Evolutionary conservation across 2,329 filamentous ascomycete genomes (phyloP).

Genomic region (Diaporthe capsici): DNA sequence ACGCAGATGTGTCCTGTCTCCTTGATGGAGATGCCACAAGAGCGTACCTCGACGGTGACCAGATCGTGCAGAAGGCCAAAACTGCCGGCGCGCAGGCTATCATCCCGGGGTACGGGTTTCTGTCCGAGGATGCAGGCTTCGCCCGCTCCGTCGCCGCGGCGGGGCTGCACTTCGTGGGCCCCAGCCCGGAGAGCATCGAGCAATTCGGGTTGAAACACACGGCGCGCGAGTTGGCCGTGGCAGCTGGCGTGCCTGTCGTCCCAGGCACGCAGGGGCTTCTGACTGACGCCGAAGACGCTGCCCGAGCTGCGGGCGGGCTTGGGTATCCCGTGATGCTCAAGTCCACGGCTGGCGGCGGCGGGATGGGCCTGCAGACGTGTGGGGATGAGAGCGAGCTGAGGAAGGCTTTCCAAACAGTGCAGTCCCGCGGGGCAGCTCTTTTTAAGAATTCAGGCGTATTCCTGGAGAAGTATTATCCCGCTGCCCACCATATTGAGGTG

Average conservation of each 20-base stretch:
- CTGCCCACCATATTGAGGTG: constrained; percentile 76
- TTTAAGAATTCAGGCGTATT: constrained; percentile 75
- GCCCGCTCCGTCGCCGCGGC: constrained; percentile 64
- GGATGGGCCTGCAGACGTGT: constrained; percentile 74
- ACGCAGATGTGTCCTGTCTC: constrained; percentile 66
- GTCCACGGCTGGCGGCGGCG: constrained; percentile 72
- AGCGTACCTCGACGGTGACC: constrained; percentile 41
- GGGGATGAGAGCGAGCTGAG: constrained; percentile 63
- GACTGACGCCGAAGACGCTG: constrained; percentile 61
- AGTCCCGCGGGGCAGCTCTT: constrained; percentile 67
- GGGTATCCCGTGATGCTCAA: constrained; percentile 66
- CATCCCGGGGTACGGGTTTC: constrained; percentile 76
- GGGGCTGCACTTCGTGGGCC: constrained; percentile 71
- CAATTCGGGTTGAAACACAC: constrained; percentile 72
- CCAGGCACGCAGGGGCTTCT: constrained; percentile 50
- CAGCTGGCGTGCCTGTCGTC: constrained; percentile 59
- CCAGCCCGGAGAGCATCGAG: constrained; percentile 65
- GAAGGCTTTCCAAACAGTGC: constrained; percentile 67
- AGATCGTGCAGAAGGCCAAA: constrained; percentile 53
- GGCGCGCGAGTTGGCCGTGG: constrained; percentile 66
- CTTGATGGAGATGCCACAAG: constrained; percentile 58
- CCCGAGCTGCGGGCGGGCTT: constrained; percentile 54
- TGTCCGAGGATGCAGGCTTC: constrained; percentile 74
- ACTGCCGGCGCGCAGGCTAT: constrained; percentile 65
- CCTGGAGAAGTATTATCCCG: constrained; percentile 73